Percentiles rank a stretch among this genome's conserved stretches.
Evolutionary conservation across 1,284 basidiomycete genomes (phyloP).

Genomic region (Moesziomyces sp.): DNA sequence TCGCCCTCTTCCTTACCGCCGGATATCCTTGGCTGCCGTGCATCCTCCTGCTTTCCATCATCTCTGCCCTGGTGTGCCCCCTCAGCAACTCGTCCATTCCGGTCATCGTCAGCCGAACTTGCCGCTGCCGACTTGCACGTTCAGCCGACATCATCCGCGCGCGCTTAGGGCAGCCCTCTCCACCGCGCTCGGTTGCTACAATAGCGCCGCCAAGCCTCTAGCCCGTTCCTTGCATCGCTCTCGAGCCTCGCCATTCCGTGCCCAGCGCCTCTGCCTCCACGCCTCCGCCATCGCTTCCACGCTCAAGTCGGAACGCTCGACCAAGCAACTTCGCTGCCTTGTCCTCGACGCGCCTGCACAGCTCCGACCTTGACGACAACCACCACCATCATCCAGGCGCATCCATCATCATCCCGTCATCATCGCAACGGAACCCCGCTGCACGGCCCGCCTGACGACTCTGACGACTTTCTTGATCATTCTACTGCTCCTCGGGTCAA

Average conservation of each 20-base stretch:
- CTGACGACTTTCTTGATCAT: too few relatives aligned
- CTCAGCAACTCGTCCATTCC: too few relatives aligned
- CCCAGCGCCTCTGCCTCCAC: background rate
- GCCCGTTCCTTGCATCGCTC: slow-evolving; percentile 5
- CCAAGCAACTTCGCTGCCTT: too few relatives aligned
- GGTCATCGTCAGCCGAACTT: too few relatives aligned
- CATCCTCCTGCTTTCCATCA: too few relatives aligned
- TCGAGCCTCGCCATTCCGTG: slow-evolving; percentile 6
- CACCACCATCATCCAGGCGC: background rate
- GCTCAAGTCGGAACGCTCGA: background rate
- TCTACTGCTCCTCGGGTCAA: background rate
- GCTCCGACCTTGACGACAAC: too few relatives aligned
- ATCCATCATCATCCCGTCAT: background rate
- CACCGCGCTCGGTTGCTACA: background rate
- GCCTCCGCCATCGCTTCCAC: background rate
- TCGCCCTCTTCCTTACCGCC: too few relatives aligned
- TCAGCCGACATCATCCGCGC: background rate
- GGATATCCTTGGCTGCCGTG: too few relatives aligned
- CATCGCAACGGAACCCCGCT: too few relatives aligned
- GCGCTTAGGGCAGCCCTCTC: background rate
- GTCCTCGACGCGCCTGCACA: too few relatives aligned
- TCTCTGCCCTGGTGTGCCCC: too few relatives aligned
- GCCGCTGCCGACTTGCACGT: background rate
- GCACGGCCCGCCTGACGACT: too few relatives aligned
- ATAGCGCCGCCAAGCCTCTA: slow-evolving; percentile 4